Evolutionary conservation across 139 green algal genomes (phyloP).

Genomic region (Closterium sp.): DNA sequence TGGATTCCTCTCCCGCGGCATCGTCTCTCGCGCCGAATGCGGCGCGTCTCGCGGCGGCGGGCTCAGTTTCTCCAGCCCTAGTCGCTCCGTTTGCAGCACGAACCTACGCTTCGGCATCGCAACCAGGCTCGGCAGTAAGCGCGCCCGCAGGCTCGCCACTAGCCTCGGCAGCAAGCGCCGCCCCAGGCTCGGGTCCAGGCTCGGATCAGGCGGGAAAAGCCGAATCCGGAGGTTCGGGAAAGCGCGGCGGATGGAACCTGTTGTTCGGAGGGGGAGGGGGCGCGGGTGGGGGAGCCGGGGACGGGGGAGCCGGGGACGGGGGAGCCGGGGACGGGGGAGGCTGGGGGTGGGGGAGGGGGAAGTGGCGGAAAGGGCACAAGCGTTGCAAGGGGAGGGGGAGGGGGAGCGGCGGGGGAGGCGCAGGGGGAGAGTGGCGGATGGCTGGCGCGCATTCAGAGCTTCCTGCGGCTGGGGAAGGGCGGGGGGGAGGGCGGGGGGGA

Average conservation of each 20-base stretch:
- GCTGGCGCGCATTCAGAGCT: not conserved
- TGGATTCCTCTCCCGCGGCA: not conserved
- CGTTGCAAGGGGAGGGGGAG: not conserved
- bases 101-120: not conserved
- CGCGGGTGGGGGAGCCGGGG: too few species aligned
- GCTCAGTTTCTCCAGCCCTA: not conserved
- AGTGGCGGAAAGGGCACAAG: too few species aligned
- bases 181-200: not conserved
- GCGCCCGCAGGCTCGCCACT: not conserved
- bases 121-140: not conserved
- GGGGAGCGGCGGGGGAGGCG: not conserved
- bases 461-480: not conserved
- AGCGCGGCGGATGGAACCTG: not conserved
- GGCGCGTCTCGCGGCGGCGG: not conserved
- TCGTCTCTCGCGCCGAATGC: not conserved
- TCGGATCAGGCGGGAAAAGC: not conserved
- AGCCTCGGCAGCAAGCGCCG: not conserved
- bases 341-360: not conserved
- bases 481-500: too few species aligned
- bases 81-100: not conserved
- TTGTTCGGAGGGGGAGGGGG: not conserved
- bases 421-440: not conserved
- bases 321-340: not conserved
- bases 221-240: too few species aligned
- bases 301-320: too few species aligned